These are phyloP conservation scores for Inga leiocalycina DNA, from an alignment of 306 rosid species.

Conservation along the genomic window DNA sequence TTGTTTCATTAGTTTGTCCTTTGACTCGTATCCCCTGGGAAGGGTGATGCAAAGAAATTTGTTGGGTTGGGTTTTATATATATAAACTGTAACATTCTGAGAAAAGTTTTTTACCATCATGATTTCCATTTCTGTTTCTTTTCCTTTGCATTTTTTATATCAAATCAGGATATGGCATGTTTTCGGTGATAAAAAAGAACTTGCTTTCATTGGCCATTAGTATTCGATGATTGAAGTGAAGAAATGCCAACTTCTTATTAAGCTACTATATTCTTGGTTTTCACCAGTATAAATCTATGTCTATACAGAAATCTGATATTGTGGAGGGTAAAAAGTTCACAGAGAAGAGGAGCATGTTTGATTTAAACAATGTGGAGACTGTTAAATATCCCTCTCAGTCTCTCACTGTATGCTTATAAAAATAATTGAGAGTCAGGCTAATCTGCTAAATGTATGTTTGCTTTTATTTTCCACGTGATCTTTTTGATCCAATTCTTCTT, in stretches of 20 bases:
- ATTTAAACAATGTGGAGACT: neutral
- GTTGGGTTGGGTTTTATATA: neutral
- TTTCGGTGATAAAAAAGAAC: constrained; percentile 5
- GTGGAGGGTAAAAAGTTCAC: neutral
- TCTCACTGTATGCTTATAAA: neutral
- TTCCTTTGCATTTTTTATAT: neutral
- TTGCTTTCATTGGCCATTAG: neutral
- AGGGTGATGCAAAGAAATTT: neutral
- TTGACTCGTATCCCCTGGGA: neutral
- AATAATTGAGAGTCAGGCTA: neutral
- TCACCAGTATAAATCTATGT: neutral
- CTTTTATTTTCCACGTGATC: neutral
- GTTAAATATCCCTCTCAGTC: neutral
- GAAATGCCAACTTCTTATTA: neutral
- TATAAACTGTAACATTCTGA: neutral
- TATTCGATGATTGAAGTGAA: neutral
- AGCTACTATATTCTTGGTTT: neutral
- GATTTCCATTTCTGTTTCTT: constrained; percentile 15
- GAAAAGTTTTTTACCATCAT: neutral
- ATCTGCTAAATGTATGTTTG: neutral
- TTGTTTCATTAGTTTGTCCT: neutral
- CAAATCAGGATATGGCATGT: neutral
- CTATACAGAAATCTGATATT: neutral
- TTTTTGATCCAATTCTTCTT: neutral
- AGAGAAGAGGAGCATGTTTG: neutral